A percentile compares a stretch with the other conserved stretches of the same genome.
These are phyloP conservation scores for Trametopsis cervina DNA, from an alignment of 768 basidiomycete genomes.

Conservation along the genomic window DNA sequence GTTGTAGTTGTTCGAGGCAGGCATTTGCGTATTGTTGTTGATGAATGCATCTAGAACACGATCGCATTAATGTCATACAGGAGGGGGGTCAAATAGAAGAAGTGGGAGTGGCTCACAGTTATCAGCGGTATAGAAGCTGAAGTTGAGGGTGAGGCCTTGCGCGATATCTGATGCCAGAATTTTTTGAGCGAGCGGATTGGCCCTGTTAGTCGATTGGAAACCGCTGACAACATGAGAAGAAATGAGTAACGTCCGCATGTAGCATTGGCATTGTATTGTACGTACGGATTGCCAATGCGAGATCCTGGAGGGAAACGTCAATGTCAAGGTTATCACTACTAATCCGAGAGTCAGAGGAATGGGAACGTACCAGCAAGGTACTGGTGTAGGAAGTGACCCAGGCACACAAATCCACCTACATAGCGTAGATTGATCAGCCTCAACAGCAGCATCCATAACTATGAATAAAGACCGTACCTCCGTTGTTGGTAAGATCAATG, in stretches of 20 bases:
- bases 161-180: conserved; percentile 47
- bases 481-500: conserved; percentile 57
- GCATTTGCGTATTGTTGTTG: conserved; percentile 24
- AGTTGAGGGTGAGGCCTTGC: conserved; percentile 28
- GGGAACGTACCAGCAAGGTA: conserved; percentile 35
- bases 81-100: neutral
- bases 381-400: conserved; percentile 54
- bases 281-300: conserved; percentile 44
- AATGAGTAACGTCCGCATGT: neutral
- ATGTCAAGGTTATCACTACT: neutral
- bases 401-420: conserved; percentile 54
- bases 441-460: no score
- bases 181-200: conserved; percentile 51
- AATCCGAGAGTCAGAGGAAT: neutral
- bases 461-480: no score
- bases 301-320: conserved; percentile 20
- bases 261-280: conserved; percentile 7
- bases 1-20: conserved; percentile 23
- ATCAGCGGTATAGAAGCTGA: conserved; percentile 41
- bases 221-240: conserved; percentile 30
- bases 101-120: conserved; percentile 36
- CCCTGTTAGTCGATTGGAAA: conserved; percentile 48
- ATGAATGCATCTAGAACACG: conserved; percentile 21
- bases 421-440: conserved; percentile 1
- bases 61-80: neutral